Percentiles rank a stretch among this genome's conserved stretches.
Evolutionary conservation across 768 basidiomycete genomes (phyloP).

Genomic region (Serpula lacrymans): DNA sequence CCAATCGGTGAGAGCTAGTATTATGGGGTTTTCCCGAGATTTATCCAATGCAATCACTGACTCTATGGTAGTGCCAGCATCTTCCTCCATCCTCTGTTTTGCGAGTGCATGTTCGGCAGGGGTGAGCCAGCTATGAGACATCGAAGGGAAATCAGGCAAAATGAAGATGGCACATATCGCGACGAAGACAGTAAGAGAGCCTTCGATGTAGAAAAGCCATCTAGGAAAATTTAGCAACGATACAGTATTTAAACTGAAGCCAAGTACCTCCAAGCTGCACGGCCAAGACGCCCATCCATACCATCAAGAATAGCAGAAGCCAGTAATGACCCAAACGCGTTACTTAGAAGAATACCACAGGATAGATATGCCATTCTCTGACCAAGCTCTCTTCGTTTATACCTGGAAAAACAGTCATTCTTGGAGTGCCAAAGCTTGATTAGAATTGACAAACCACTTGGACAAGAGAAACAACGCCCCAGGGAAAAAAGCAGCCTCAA

Average conservation of each 20-base stretch:
- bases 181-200: slow-evolving; percentile 48
- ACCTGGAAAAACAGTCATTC: slow-evolving; percentile 37
- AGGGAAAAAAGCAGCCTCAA: slow-evolving; percentile 72
- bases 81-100: slow-evolving; percentile 58
- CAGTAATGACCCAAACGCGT: slow-evolving; percentile 78
- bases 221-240: slow-evolving; percentile 28
- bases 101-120: slow-evolving; percentile 56
- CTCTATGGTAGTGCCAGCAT: slow-evolving; percentile 52
- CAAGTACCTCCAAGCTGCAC: slow-evolving; percentile 68
- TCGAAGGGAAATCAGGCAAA: slow-evolving; percentile 72
- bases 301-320: slow-evolving; percentile 70
- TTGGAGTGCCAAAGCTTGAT: slow-evolving; percentile 27
- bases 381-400: slow-evolving; percentile 68
- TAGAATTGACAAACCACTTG: slow-evolving; percentile 28
- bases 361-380: slow-evolving; percentile 63
- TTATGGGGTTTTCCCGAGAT: slow-evolving; percentile 42
- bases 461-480: slow-evolving; percentile 45
- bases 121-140: slow-evolving; percentile 56
- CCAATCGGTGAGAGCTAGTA: slow-evolving; percentile 67
- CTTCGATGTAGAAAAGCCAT: slow-evolving; percentile 75
- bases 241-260: slow-evolving; percentile 7
- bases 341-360: slow-evolving; percentile 73
- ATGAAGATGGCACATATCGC: slow-evolving; percentile 56
- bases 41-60: slow-evolving; percentile 35
- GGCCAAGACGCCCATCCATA: slow-evolving; percentile 68